Base-by-base conservation (phyloP, 805 yeast genomes). In the Nakazawaea ishiwadae region DNA sequence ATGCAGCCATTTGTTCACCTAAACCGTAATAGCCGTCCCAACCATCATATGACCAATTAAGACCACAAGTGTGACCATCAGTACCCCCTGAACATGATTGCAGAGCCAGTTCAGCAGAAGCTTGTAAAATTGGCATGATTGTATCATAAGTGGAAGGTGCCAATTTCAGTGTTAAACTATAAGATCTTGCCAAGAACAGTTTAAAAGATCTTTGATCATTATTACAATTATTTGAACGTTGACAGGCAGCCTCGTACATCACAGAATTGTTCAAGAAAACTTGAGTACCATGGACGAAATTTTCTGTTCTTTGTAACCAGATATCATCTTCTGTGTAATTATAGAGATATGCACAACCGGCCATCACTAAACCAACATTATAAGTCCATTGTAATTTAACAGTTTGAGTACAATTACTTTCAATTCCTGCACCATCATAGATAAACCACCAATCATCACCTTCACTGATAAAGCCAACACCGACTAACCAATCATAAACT, bases 1-100 rank as follows among this genome's bases (percentile, higher is more conserved):
- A 62, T 0, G 95, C 95, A 27, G 77, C 65, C 71, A 84, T 81
- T 60, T 87, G 95, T 60, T 88, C 95, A 37, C 96, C 96, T 30
- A 87, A 70, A 1, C 96, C 96, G 51, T 75, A 85, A 42, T 52
- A 55, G 1, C 73, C 77, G 58, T 86, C 95, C 77, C 83, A 84
- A 4, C 73, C 67, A 28, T 62, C 62, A 12, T 51, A 45, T 11
- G 71, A 57, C 96, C 96, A 87, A 58, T 81, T 67, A 40, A 71
- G 59, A 35, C 96, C 95, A 64, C 96, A 88, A 0, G 97, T 90
- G 48, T 79, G 83, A 14, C 87, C 87, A 58, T 90, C 97, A 4
- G 63, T 45, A 53, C 96, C 97, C 45, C 96, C 96, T 1, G 80
- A 66, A 62, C 96, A 87, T 1, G 91, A 75, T 37, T 63, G 63